Evolutionary conservation across 2,329 filamentous ascomycete species (phyloP).

Genomic region (Zelopaecilomyces penicillatus): DNA sequence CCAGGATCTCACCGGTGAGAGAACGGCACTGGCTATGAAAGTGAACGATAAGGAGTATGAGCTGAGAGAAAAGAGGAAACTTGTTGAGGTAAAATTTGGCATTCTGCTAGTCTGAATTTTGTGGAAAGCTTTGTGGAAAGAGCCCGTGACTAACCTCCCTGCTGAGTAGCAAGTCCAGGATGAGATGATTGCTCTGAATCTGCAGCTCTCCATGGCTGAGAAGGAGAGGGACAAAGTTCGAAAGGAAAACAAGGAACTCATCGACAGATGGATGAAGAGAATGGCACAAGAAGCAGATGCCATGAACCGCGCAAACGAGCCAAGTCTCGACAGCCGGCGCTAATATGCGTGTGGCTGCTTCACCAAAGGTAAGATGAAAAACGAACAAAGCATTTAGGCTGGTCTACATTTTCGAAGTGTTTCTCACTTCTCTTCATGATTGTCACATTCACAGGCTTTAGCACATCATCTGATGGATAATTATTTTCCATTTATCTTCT

Average conservation of each 20-base stretch:
- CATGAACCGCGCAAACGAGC: conserved; percentile 65
- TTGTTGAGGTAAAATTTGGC: conserved; percentile 56
- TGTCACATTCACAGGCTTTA: too few relatives aligned
- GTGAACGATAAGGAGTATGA: conserved; percentile 80
- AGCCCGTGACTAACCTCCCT: conserved; percentile 9
- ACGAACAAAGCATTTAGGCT: neutral
- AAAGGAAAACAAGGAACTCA: conserved; percentile 78
- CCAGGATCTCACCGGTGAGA: conserved; percentile 52
- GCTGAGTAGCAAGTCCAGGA: conserved; percentile 67
- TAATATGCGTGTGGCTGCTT: conserved; percentile 6
- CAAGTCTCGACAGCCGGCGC: conserved; percentile 22
- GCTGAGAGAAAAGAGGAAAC: conserved; percentile 70
- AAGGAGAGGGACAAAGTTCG: conserved; percentile 63
- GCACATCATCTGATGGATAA: too few relatives aligned
- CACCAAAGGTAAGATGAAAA: neutral
- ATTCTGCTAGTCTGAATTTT: neutral
- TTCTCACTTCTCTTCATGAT: too few relatives aligned
- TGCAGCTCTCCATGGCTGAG: conserved; percentile 82
- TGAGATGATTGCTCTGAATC: conserved; percentile 78
- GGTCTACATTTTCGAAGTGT: neutral
- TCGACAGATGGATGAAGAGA: conserved; percentile 83
- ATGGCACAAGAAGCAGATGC: conserved; percentile 80
- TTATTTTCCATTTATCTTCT: conserved; percentile 11
- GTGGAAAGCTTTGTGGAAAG: neutral
- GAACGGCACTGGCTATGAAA: conserved; percentile 52